These are phyloP conservation scores for Aureobasidium uvarum DNA, from an alignment of 2,329 filamentous ascomycete genomes.

Conservation along the genomic window DNA sequence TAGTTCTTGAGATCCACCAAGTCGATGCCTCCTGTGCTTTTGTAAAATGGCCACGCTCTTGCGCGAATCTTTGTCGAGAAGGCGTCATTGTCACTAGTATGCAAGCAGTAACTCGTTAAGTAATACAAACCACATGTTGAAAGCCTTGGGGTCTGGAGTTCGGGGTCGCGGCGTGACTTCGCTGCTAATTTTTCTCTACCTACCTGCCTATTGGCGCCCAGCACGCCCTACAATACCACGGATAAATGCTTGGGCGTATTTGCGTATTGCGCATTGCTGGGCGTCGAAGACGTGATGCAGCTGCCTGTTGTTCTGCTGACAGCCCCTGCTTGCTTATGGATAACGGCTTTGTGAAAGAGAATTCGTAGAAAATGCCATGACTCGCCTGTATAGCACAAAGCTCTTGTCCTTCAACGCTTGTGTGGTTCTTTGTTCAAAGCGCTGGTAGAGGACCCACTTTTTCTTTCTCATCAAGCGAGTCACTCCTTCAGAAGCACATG, in stretches of 20 bases:
- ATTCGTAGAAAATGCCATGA: not conserved
- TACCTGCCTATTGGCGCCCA: constrained; percentile 2
- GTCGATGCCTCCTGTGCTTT: constrained; percentile 9
- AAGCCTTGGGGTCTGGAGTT: constrained; percentile 18
- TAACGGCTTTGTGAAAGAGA: not conserved
- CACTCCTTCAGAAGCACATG: not conserved
- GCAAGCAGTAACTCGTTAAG: constrained; percentile 23
- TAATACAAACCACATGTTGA: constrained; percentile 11
- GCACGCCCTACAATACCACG: constrained; percentile 14
- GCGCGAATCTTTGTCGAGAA: constrained; percentile 19
- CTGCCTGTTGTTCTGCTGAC: not conserved
- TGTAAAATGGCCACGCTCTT: constrained; percentile 16
- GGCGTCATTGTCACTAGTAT: constrained; percentile 25
- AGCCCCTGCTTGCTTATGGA: not conserved
- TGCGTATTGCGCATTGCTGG: constrained; percentile 16
- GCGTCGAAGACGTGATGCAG: constrained; percentile 20
- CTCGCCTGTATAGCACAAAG: constrained; percentile 4
- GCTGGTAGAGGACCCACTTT: constrained; percentile 8
- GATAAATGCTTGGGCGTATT: constrained; percentile 5
- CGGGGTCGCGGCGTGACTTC: constrained; percentile 14
- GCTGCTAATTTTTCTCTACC: constrained; percentile 5
- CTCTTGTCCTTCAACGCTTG: constrained; percentile 15
- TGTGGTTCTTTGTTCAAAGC: constrained; percentile 2
- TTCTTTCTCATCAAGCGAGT: constrained; percentile 10
- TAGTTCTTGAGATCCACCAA: not conserved